Base-by-base conservation (phyloP, 169 alveolate species). In the Cyclospora cayetanensis region DNA sequence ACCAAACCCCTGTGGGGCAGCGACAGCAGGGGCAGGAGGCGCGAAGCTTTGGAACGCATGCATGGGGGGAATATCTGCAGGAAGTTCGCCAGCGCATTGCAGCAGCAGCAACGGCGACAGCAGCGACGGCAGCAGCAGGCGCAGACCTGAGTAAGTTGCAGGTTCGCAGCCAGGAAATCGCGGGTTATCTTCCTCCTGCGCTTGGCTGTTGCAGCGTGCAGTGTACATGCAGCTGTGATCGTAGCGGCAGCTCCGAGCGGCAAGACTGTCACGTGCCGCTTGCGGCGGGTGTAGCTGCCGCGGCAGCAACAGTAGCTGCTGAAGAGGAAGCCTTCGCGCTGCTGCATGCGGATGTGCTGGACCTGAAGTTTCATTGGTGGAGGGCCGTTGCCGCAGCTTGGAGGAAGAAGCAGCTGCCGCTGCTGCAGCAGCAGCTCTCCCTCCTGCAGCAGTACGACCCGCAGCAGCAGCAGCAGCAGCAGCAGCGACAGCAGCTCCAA, bases 341-440 rank as follows among this genome's bases (percentile, higher is more conserved):
- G 53, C 79, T 50, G 53, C 60, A 82, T 3, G 76, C 63, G n/a
- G 79, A 82, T 60, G 25, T 82, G 42, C 35, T 82, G 76, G 90
- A 82, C 7, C 34, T 37, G 41, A 82, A 82, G 25, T 82, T 82
- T 50, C 29, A 82, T n/a, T 82, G 90, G 90, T 82, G 90, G 90
- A 50, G 68, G 39, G 35, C 27, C 15, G 68, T 82, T 20, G 20
- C 52, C 27, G 39, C 34, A 12, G 80, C 15, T 43, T 20, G 11
- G 74, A 7, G n/a, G 82, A 39, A 29, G 46, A 7, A 9, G 41
- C 82, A 68, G 82, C 82, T 29, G 82, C 52, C 82, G 52, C 82
- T 11, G 82, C 82, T 29, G 82, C 74, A 20, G 74, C 35, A 60
- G 74, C 74, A 20, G 35, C 35, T 20, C 11, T 4, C 74, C 5